A percentile compares a stretch with the other conserved stretches of the same genome.
Evolutionary conservation across 1,284 basidiomycete species (phyloP).

Genomic region (Kalmanozyma brasiliensis): DNA sequence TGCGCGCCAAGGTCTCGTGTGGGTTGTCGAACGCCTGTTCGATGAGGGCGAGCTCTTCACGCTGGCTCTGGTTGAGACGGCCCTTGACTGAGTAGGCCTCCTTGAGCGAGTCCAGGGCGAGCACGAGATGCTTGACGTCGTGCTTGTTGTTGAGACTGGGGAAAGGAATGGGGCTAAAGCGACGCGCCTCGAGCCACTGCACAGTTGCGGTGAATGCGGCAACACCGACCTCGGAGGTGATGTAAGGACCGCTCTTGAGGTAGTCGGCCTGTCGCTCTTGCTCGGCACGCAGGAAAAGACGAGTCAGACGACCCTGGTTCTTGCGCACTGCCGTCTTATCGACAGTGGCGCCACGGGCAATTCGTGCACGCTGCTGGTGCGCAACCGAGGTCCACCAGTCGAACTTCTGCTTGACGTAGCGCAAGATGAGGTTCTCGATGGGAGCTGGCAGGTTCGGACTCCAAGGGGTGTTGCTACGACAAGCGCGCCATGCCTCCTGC

Average conservation of each 20-base stretch:
- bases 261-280: conserved; percentile 67
- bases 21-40: conserved; percentile 68
- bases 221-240: conserved; percentile 66
- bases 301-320: conserved; percentile 88
- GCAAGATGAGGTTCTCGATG: conserved; percentile 97
- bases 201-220: conserved; percentile 67
- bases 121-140: conserved; percentile 65
- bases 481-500: conserved; percentile 93
- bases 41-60: conserved; percentile 67
- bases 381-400: conserved; percentile 98
- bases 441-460: conserved; percentile 97
- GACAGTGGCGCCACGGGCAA: conserved; percentile 94
- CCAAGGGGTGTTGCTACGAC: conserved; percentile 99
- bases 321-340: conserved; percentile 99
- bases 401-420: conserved; percentile 99
- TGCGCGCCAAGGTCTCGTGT: conserved; percentile 66
- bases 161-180: conserved; percentile 68
- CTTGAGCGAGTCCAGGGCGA: conserved; percentile 67
- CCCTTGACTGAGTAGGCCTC: conserved; percentile 67
- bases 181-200: conserved; percentile 67
- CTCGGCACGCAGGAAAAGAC: conserved; percentile 70
- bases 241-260: conserved; percentile 67
- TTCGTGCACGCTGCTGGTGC: conserved; percentile 93
- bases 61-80: conserved; percentile 66
- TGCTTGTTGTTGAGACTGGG: conserved; percentile 68